Base-by-base conservation (phyloP, 257 asterid species). In the Euphrasia confusa region DNA sequence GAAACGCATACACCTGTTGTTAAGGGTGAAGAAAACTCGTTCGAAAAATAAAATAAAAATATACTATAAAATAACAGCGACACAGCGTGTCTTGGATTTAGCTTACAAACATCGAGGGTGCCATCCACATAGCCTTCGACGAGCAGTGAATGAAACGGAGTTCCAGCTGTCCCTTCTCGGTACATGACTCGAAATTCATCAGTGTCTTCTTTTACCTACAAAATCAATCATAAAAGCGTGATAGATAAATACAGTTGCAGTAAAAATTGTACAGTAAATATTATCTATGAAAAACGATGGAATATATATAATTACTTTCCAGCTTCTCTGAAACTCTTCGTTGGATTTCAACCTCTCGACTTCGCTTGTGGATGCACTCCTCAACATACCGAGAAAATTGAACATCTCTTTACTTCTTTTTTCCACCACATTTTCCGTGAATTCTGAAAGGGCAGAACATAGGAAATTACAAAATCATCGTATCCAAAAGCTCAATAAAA, bases 101-200 rank as follows among this genome's bases (percentile, higher is more conserved):
- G 71, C 98, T 86, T 89, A 92, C 99, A 89, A 80, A 84, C 89
- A 79, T 92, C 99, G 4, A 77, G 45, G 1, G 99, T 90, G 33
- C 96, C 99, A 68, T 89, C 96, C 15, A 92, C 89, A 54, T 75
- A 92, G 77, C 99, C 99, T 78, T 92, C 99, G 39, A 70, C 89
- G 24, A 92, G 95, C 56, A 92, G 73, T 32, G 95, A 75, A 49
- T 92, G 97, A 56, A 80, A 80, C 4, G 96, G 99, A 65, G 95
- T 84, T 68, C 91, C 96, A 35, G 40, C 60, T 83, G 91, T 17
- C 52, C 99, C 99, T 79, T 84, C 96, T 67, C 88, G 74, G 72
- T 92, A 92, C 99, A 92, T 92, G 27, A 92, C 96, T 32, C 99
- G 85, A 26, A 77, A 72, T 42, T 89, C 99, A 63, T 86, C 91